Evolutionary conservation across 805 yeast genomes (phyloP), one percentile per base, ranked within the genome.

Genomic region (Saccharomycopsis synnaedendra): DNA sequence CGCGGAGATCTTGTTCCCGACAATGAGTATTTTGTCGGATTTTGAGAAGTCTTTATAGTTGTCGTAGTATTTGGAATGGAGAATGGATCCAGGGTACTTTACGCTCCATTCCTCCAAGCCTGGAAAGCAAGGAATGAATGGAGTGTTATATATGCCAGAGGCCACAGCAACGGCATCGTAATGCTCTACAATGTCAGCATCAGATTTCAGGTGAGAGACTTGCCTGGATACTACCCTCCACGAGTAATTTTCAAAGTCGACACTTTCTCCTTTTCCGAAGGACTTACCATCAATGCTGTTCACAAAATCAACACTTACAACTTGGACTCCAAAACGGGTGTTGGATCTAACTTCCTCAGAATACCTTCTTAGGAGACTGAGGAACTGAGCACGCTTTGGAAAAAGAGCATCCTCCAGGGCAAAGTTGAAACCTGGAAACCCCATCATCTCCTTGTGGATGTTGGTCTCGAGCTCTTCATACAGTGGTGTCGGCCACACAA

Each of bases 1-100:
- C 31, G 90, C 95, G 32, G 88, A 78, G 2, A 90, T 82, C 7
- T 81, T 78, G 56, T 80, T 81, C 0, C 95, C 95, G n/a, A 85
- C 75, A 4, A 85, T 71, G 41, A 85, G 60, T 10, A 80, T 76
- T 33, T 63, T 69, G 4, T 58, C 55, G 37, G 45, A 32, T 7
- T 32, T 19, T 7, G 27, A 48, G 50, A 67, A 81, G 10, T 65
- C 68, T 1, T 66, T 66, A 0, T 78, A 71, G 19, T 61, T 60
- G 47, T 78, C 70, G 57, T 69, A 83, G 36, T 70, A 62, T 51
- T 78, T 78, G 5, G 88, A 71, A 60, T 83, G 90, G 3, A 65
- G 54, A 1, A 82, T 61, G 1, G 72, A 65, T 2, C 63, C 69
- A 1, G 83, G 82, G 53, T 59, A 63, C 41, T 60, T 55, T 7